A percentile compares a stretch with the other conserved stretches of the same genome.
phyloP scores from a whole-genome alignment of 1,284 basidiomycete species.

The Pyrrhoderma noxium region DNA sequence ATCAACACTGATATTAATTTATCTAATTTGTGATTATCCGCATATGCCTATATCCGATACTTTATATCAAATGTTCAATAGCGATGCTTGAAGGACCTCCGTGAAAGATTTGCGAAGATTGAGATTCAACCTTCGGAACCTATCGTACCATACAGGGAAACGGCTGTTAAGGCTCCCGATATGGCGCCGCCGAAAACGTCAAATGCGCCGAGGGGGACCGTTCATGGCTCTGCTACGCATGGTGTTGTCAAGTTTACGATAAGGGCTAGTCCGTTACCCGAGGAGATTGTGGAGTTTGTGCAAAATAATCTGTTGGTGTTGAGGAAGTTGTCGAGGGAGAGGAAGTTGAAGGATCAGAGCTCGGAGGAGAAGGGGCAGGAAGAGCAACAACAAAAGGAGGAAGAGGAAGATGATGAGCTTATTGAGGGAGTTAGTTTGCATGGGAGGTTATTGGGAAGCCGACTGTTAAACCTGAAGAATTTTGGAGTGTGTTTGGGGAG shows the following conservation, averaged over 20 bases:
- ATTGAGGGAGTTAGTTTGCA: conserved; percentile 41
- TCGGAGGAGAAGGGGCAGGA: conserved; percentile 14
- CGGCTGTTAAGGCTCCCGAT: conserved; percentile 77
- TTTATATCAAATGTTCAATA: conserved; percentile 30
- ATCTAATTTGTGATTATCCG: no score
- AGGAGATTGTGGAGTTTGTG: conserved; percentile 63
- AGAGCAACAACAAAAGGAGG: neutral
- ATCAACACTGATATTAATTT: neutral
- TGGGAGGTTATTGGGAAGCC: conserved; percentile 56
- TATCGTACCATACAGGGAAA: conserved; percentile 97
- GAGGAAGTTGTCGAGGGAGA: conserved; percentile 46
- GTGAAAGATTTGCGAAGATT: conserved; percentile 90
- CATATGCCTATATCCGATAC: no score
- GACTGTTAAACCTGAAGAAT: conserved; percentile 65
- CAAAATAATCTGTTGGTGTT: conserved; percentile 62
- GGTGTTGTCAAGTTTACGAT: conserved; percentile 80
- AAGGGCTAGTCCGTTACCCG: conserved; percentile 76
- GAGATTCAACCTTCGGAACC: conserved; percentile 92
- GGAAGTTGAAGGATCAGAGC: conserved; percentile 29
- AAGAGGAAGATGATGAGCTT: conserved; percentile 31
- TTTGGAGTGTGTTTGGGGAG: conserved; percentile 70
- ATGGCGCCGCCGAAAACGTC: conserved; percentile 82
- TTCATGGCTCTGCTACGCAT: conserved; percentile 62
- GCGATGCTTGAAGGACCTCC: conserved; percentile 92
- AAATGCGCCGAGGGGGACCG: conserved; percentile 72